Base-by-base conservation (phyloP, 148 eudicot genomes). In the Heliamphora exappendiculata region DNA sequence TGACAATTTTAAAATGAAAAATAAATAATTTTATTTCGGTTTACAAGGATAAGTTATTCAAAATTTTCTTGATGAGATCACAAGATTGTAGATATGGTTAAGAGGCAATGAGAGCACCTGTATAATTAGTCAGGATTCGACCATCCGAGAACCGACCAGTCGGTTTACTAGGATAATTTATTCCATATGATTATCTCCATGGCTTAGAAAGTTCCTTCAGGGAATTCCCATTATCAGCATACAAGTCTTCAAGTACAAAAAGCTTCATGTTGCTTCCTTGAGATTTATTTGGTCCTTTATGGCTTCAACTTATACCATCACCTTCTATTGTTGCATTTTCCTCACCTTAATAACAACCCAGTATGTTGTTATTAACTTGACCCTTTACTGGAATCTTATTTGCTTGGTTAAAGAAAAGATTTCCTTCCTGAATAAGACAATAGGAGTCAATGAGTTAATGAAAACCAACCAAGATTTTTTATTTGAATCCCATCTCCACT, bases 71-170 rank as follows among this genome's bases (percentile, higher is more conserved):
- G n/a, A n/a, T n/a, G n/a, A n/a, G n/a, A n/a, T n/a, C n/a, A n/a
- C n/a, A n/a, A n/a, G n/a, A n/a, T n/a, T n/a, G n/a, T n/a, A n/a
- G n/a, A n/a, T n/a, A n/a, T n/a, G n/a, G n/a, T n/a, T n/a, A n/a
- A 45, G 5, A 17, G 11, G 11, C 14, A 10, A 0, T 31, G n/a
- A 14, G 31, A 62, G 74, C 65, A 86, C 89, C 89, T n/a, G 84
- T 20, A 45, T 75, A 84, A 72, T 86, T 87, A 22, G 89, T 86
- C 62, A 86, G 77, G 5, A 86, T 76, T 17, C 81, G 85, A 44
- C 89, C 89, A 19, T 86, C 78, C 70, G 87, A 86, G 66, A 74
- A 84, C 4, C 89, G 62, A 49, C 89, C 89, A 44, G 83, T 71
- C 10, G 89, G 89, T 59, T 72, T 80, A 1, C 89, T 87, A 29